phyloP scores from a whole-genome alignment of 164 flowering plant genomes.

The Amborella trichopoda region DNA sequence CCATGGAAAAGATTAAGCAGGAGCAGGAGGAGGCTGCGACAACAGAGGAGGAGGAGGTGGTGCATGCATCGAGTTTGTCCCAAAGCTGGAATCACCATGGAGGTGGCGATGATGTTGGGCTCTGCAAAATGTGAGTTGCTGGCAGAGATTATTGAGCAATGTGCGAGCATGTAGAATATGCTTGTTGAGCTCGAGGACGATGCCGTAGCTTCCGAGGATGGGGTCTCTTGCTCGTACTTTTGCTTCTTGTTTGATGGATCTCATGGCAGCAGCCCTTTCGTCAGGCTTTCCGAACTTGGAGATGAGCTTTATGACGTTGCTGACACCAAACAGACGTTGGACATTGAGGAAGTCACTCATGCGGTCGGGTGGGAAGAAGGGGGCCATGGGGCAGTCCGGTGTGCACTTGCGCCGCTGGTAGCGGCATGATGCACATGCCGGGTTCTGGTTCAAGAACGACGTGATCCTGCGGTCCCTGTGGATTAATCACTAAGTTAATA shows the following conservation, averaged over 20 bases:
- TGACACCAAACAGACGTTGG: constrained; percentile 44
- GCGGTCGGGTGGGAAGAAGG: constrained; percentile 42
- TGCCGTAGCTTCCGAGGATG: constrained; percentile 26
- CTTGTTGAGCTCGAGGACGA: constrained; percentile 16
- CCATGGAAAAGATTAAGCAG: too few relatives aligned
- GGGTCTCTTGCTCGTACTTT: constrained; percentile 27
- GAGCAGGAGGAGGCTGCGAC: too few relatives aligned
- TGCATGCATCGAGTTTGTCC: too few relatives aligned
- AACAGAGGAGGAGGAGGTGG: too few relatives aligned
- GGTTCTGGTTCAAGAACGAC: too few relatives aligned
- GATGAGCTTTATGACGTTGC: constrained; percentile 35
- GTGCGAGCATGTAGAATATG: too few relatives aligned
- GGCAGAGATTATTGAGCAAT: too few relatives aligned
- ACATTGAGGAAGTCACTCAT: constrained; percentile 35
- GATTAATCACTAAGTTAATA: too few relatives aligned
- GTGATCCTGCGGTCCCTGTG: too few relatives aligned
- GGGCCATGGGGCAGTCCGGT: constrained; percentile 42
- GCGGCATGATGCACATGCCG: constrained; percentile 74
- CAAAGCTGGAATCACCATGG: too few relatives aligned
- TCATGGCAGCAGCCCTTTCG: constrained; percentile 24
- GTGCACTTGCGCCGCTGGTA: constrained; percentile 47
- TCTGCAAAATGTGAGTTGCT: too few relatives aligned
- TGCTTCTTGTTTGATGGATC: constrained; percentile 26
- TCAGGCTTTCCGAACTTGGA: constrained; percentile 9
- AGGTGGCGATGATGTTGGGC: too few relatives aligned